Base-by-base conservation (phyloP, 73 alveolate species). In the Durusdinium trenchii region DNA sequence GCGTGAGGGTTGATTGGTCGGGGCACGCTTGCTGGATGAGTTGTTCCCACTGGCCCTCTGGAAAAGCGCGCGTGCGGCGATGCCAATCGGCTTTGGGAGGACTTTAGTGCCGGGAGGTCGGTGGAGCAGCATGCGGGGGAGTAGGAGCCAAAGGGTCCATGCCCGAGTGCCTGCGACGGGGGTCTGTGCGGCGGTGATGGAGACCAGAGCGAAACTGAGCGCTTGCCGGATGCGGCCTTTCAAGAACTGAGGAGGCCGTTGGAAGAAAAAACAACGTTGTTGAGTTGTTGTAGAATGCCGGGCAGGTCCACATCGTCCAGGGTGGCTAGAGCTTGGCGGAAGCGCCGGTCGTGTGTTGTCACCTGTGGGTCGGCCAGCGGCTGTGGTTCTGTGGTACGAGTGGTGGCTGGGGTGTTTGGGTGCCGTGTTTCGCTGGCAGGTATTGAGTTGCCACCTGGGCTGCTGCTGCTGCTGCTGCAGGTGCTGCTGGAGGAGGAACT, bases 141-240 rank as follows among this genome's bases (percentile, higher is more conserved):
- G 84, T 6, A 71, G 51, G 26, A 71, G 51, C 84, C 84, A 71
- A 35, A 71, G 84, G 6, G 6, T 71, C 84, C 84, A 71, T 36
- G 84, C 84, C 28, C 84, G 84, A 6, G 30, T 35, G 10, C 9
- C 9, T 38, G 9, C 52, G 3, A 3, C 30, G 18, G 48, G 52
- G 61, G 62, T 9, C 3, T 14, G 86, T 43, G 86, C 86, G 12
- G 20, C 38, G 86, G 2, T 42, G 86, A 76, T 76, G 86, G 54
- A 6, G 36, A 6, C 20, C 60, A 76, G 26, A 2, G 86, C 86
- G 61, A 43, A 43, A 12, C 42, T 7, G 36, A 76, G 38, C 1
- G 86, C 61, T 76, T 76, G 86, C 61, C 86, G 86, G 61, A 76
- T 23, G n/a, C 86, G 86, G 60, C 86, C 86, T 43, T 45, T 76